Evolutionary conservation across 2,329 filamentous ascomycete species (phyloP), one percentile per base, ranked within the genome.

Genomic region (Bipolaris zeicola): DNA sequence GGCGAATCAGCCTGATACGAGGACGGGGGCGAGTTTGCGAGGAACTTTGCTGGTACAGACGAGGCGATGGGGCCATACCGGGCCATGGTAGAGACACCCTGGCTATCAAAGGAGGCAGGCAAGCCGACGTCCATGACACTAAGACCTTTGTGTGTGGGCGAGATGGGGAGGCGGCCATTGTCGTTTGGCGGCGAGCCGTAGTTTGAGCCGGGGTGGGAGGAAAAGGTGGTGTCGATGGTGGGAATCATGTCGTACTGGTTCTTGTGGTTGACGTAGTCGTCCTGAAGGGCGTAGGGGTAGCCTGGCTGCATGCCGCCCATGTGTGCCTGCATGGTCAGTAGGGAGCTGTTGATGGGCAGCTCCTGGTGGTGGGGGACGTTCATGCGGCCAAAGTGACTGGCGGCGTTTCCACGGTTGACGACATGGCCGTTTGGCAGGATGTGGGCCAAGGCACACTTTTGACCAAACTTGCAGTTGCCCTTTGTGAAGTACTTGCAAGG

Each of bases 401-500:
- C 75, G 28, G 79, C 72, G 55, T 70, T 69, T 59, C 78, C 80
- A 83, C 90, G 80, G 78, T 97, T 97, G 74, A 98, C 91, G 73
- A 94, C 87, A 69, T 92, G 88, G 58, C 95, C 95, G 77, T 98
- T 93, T 66, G 93, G 92, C 46, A 97, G 88, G 70, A 98, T 90
- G 78, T 99, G 95, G 64, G 96, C 91, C 73, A 98, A 91, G 72
- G 94, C 94, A 82, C 95, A 99, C 79, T 98, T 98, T 62, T 92
- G 90, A 61, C 95, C 95, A 76, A 98, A 99, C 78, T 98, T 98
- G 87, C 95, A 99, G 79, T 97, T 97, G 66, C 95, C 95, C 92
- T 98, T 99, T 73, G 93, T 90, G 77, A 98, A 99, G 80, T 98
- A 99, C 80, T 98, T 99, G 88, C 95, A 99, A 11, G 87, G 86